These are phyloP conservation scores for Malus hybrid DNA, from an alignment of 331 rosid species.

Conservation along the genomic window DNA sequence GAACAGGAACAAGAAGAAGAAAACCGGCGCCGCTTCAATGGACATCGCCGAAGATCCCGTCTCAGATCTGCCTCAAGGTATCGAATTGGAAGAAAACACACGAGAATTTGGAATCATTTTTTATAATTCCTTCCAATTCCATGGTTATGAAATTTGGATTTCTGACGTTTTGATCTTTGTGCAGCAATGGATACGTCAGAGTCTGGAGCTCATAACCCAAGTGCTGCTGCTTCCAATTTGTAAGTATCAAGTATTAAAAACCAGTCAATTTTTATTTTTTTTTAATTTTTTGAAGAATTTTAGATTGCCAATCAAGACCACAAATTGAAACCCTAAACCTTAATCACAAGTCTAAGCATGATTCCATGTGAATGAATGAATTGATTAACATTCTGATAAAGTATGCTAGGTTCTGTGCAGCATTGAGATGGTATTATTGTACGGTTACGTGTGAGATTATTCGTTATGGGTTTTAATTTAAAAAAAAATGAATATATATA, in stretches of 20 bases:
- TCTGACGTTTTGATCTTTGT: background rate
- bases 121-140: background rate
- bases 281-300: no score
- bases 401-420: background rate
- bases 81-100: background rate
- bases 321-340: background rate
- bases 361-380: background rate
- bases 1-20: conserved; percentile 53
- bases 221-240: conserved; percentile 28
- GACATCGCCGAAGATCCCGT: conserved; percentile 24
- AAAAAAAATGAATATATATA: background rate
- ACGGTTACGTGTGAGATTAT: background rate
- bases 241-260: conserved; percentile 31
- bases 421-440: no score
- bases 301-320: background rate
- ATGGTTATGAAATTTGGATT: background rate
- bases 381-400: background rate
- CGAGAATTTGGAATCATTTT: background rate
- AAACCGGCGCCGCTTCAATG: conserved; percentile 41
- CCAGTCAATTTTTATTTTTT: background rate
- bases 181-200: conserved; percentile 72
- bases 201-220: conserved; percentile 28
- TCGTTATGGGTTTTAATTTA: background rate
- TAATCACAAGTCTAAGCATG: background rate
- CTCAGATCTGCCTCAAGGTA: conserved; percentile 50